Base-by-base conservation (phyloP, 495 filamentous ascomycete genomes). In the Lindgomyces ingoldianus region DNA sequence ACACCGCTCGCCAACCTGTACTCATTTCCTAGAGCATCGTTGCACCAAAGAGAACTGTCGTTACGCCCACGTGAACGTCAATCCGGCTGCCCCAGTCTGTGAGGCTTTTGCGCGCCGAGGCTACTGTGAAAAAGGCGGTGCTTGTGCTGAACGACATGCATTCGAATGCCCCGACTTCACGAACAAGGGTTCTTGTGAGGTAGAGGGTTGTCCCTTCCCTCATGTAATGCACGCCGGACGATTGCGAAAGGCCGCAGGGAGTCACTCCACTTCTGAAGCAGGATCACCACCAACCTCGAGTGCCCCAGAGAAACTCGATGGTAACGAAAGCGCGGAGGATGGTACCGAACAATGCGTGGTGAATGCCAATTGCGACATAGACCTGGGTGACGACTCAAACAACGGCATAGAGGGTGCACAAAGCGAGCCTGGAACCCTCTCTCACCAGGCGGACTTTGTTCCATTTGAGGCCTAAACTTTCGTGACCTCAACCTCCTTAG, bases 81-180 rank as follows among this genome's bases (percentile, higher is more conserved):
- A 89, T 70, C 86, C 91, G 66, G 81, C 84, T 67, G 91, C 93
- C 41, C 87, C 84, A 8, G 89, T 97, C 54, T 98, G 94, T 74
- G 85, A 87, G 60, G 72, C 83, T 12, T 98, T 98, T 78, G 93
- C 89, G 19, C 85, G 84, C 18, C 81, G 95, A 68, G 94, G 94
- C 44, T 97, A 94, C 73, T 98, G 94, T 79, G 87, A 89, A 57
- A 90, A 91, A 73, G 94, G 94, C 47, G 81, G 81, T 44, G 73
- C 78, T 45, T 98, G 94, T 73, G 72, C 86, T 60, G 86, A 96
- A 63, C 89, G 91, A 64, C 94, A 98, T 76, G 86, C 90, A 57
- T 79, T 84, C 75, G 94, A 97, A 74, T 98, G 94, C 72, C 94
- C 94, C 47, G 90, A 97, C 73, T 96, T 95, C 80, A 89, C 90